Conservation (phyloP, 176 grass and related monocot genomes). For the Triticum urartu region DNA sequence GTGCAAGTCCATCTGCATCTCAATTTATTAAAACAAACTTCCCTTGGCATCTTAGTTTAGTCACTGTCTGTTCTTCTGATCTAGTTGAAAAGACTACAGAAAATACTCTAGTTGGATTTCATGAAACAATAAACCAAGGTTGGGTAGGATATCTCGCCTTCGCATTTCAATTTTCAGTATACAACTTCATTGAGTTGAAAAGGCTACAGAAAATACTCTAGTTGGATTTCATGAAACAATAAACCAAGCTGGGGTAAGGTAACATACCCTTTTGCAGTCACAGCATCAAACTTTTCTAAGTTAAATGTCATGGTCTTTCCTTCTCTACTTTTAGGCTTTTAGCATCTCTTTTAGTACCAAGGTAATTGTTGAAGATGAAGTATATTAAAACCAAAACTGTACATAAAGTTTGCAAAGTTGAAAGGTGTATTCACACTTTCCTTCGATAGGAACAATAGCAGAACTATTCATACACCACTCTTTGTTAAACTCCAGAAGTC, state of each 20-base stretch:
- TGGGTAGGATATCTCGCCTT: not conserved
- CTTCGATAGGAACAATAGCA: not conserved
- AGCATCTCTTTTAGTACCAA: not conserved
- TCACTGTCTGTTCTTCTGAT: not conserved
- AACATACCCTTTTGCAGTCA: not conserved
- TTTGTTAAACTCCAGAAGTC: not conserved
- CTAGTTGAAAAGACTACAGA: not conserved
- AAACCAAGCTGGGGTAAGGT: not conserved
- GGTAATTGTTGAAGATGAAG: not conserved
- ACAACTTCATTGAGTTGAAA: not conserved
- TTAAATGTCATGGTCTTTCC: not conserved
- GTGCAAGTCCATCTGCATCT: not conserved
- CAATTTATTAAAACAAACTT: not conserved
- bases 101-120: not conserved
- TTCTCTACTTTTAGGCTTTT: constrained; percentile 3
- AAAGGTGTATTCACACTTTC: not conserved
- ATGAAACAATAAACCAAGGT: not conserved
- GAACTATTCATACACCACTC: not conserved
- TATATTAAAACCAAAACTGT: constrained; percentile 9
- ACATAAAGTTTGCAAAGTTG: not conserved
- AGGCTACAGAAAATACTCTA: not conserved
- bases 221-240: not conserved
- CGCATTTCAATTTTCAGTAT: not conserved
- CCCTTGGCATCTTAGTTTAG: not conserved
- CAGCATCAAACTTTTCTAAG: not conserved